Percentiles rank a stretch among this genome's conserved stretches.
These are phyloP conservation scores for Podila epigama DNA, from an alignment of 192 early-diverging fungal species.

Conservation along the genomic window DNA sequence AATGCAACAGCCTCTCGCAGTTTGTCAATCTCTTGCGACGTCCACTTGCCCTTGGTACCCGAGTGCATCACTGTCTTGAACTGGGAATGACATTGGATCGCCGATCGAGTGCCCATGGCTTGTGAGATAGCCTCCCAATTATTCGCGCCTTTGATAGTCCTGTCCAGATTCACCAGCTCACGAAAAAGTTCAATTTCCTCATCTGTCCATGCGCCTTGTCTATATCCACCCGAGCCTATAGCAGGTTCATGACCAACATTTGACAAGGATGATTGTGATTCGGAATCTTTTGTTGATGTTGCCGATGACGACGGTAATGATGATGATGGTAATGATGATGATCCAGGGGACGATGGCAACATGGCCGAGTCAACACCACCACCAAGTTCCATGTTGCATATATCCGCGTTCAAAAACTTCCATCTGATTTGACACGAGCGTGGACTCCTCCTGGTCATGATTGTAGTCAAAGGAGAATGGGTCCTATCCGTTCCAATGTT, in stretches of 20 bases:
- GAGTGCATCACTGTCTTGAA: constrained; percentile 37
- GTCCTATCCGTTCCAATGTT: too few species aligned
- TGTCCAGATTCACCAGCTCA: constrained; percentile 9
- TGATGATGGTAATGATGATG: too few species aligned
- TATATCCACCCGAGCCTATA: neutral
- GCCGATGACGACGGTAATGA: too few species aligned
- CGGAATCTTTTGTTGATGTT: too few species aligned
- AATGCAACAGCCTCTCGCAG: constrained; percentile 20
- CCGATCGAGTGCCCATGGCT: constrained; percentile 15
- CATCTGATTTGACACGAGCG: constrained; percentile 32
- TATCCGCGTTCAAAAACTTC: constrained; percentile 16
- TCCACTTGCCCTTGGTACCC: constrained; percentile 41
- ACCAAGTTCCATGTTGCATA: neutral
- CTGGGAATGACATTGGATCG: constrained; percentile 37
- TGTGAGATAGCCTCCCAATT: constrained; percentile 30
- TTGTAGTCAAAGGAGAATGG: too few species aligned
- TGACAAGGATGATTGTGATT: neutral
- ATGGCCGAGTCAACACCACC: too few species aligned
- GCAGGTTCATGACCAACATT: neutral
- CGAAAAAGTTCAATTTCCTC: constrained; percentile 26
- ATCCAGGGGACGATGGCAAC: too few species aligned
- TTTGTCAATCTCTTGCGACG: constrained; percentile 6
- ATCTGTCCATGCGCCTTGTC: constrained; percentile 15
- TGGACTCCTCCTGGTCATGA: constrained; percentile 13
- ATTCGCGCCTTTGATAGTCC: constrained; percentile 3